phyloP scores from a whole-genome alignment of 2,329 filamentous ascomycete species.

The Fusarium paranaense region DNA sequence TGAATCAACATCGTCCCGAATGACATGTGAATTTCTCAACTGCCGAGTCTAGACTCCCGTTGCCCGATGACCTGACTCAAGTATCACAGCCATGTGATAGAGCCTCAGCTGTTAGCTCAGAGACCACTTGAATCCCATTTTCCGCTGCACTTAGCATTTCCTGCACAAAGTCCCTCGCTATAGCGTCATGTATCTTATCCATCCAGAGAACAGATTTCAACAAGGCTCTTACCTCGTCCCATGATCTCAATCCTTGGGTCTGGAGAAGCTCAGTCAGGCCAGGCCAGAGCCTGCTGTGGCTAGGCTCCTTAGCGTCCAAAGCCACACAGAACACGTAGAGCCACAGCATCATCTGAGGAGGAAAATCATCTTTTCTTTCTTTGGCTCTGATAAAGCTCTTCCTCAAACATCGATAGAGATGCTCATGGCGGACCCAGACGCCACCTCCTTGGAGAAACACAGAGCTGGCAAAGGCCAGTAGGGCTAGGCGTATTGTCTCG shows the following conservation, averaged over 20 bases:
- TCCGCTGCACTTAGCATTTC: not conserved
- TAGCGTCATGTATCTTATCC: not conserved
- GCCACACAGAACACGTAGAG: not conserved
- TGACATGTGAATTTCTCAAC: not conserved
- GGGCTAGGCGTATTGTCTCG: not conserved
- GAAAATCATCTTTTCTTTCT: not conserved
- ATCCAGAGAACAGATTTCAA: not conserved
- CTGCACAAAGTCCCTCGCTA: not conserved
- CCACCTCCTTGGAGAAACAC: not conserved
- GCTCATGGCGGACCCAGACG: not conserved
- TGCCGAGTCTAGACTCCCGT: not conserved
- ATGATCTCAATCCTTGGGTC: not conserved
- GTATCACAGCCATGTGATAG: not conserved
- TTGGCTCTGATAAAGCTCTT: not conserved
- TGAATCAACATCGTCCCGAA: not conserved
- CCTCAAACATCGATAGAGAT: not conserved
- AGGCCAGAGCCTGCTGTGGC: not conserved
- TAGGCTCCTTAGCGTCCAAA: fast-evolving
- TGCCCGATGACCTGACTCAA: not conserved
- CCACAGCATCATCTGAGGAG: not conserved
- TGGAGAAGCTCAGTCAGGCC: not conserved
- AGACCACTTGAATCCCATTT: not conserved
- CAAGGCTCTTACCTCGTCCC: not conserved
- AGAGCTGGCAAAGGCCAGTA: not conserved
- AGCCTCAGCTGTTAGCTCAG: not conserved